These are phyloP conservation scores for Tarenaya hassleriana DNA, from an alignment of 345 rosid species.

Conservation along the genomic window DNA sequence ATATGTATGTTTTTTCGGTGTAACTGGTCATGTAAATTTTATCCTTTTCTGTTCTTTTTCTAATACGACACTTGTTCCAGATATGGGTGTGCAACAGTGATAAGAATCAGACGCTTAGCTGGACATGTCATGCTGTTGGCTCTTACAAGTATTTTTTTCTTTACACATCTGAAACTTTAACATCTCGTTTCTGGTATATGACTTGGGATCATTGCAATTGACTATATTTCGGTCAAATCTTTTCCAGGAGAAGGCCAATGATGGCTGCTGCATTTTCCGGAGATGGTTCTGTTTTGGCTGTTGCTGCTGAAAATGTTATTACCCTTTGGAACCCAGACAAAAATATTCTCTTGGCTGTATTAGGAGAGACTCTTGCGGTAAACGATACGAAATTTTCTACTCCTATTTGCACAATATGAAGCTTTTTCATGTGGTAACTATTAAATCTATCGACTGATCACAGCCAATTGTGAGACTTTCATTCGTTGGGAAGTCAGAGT, in stretches of 20 bases:
- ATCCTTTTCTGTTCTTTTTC: not conserved
- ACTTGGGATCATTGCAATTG: not conserved
- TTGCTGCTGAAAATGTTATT: constrained; percentile 84
- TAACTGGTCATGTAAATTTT: not conserved
- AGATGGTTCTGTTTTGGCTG: constrained; percentile 95
- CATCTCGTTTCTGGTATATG: not conserved
- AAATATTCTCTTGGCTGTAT: constrained; percentile 69
- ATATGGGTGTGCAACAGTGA: constrained; percentile 62
- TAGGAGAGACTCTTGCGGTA: constrained; percentile 67
- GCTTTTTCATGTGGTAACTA: not conserved
- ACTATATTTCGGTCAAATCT: not conserved
- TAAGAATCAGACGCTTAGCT: constrained; percentile 40
- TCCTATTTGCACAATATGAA: not conserved
- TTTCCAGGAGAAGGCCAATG: constrained; percentile 71
- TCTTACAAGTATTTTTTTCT: constrained; percentile 65
- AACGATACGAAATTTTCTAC: not conserved
- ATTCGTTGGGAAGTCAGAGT: constrained; percentile 66
- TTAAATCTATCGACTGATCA: not conserved
- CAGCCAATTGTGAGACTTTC: constrained; percentile 57
- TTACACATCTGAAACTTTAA: constrained; percentile 1
- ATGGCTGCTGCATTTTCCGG: constrained; percentile 91
- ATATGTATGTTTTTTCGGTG: not conserved
- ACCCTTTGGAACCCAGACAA: constrained; percentile 85
- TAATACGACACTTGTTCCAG: constrained; percentile 29
- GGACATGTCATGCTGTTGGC: constrained; percentile 90